Evolutionary conservation across 2,329 filamentous ascomycete species (phyloP).

Genomic region (Coccinonectria pachysandricola): DNA sequence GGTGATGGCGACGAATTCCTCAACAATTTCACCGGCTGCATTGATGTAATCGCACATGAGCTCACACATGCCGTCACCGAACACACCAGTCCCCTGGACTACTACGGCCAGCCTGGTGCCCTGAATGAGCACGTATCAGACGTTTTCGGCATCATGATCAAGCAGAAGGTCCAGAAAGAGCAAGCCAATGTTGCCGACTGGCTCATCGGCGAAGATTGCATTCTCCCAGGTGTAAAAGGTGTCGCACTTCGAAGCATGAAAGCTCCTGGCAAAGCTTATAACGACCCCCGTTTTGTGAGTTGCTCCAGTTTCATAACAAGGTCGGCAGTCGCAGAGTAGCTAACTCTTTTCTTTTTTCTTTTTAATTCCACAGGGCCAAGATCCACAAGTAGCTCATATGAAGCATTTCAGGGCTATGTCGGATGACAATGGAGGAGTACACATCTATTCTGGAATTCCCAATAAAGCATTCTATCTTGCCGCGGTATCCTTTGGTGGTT

Average conservation of each 20-base stretch:
- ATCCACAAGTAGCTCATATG: conserved; percentile 42
- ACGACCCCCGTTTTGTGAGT: conserved; percentile 39
- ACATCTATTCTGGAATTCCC: conserved; percentile 46
- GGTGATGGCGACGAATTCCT: conserved; percentile 44
- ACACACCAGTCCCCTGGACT: conserved; percentile 38
- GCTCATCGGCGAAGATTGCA: conserved; percentile 43
- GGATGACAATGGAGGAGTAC: conserved; percentile 43
- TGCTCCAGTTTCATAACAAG: neutral
- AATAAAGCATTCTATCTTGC: conserved; percentile 46
- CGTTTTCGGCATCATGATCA: conserved; percentile 47
- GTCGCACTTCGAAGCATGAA: conserved; percentile 45
- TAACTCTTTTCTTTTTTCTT: neutral
- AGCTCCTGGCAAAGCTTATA: conserved; percentile 40
- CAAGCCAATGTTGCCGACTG: conserved; percentile 38
- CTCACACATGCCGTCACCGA: conserved; percentile 46
- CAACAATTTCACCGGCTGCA: conserved; percentile 38
- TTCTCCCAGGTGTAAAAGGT: conserved; percentile 40
- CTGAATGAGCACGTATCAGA: conserved; percentile 48
- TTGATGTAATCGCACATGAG: conserved; percentile 49
- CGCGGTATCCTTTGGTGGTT: conserved; percentile 37
- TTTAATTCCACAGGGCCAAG: conserved; percentile 31
- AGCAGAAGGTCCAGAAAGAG: conserved; percentile 39
- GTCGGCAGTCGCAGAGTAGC: too few species aligned
- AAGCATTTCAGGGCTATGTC: conserved; percentile 27
- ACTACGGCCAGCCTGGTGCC: conserved; percentile 41